Base-by-base conservation (phyloP, 148 eudicot species). In the Nepenthes mirabilis region DNA sequence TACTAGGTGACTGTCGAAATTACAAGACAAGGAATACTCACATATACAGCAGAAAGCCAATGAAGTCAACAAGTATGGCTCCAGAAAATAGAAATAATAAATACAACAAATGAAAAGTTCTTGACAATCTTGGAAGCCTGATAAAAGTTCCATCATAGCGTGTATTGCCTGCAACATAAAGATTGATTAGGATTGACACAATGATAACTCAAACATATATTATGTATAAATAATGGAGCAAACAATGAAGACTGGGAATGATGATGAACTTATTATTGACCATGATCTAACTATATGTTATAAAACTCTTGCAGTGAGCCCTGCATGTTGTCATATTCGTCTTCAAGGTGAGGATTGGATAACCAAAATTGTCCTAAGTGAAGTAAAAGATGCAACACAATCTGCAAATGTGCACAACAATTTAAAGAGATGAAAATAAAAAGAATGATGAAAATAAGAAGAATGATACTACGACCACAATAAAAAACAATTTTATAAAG, bases 141-240 rank as follows among this genome's bases (percentile, higher is more conserved):
- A 80, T 54, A 65, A 93, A 88, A 50, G 96, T 91, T 58, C 97
- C 97, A 70, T 79, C 97, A 70, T 79, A 82, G 59, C 72, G 65
- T 50, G 66, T 55, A 55, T 55, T 70, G 37, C 75, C 96, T 88
- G 88, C 79, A 79, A 70, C 53, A 77, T 2, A 62, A 58, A 52
- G 47, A 59, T 33, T 43, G 32, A 58, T 11, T 7, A 66, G 36
- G 34, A 57, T 34, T 13, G 34, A 49, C 1, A 40, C 36, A 10
- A 67, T 35, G 0, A 52, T 57, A 12, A 0, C 7, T 9, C 33
- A 50, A 48, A 47, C 9, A 11, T 55, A 40, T 23, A 6, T 11
- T 43, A 37, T n/a, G 47, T 34, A 61, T 62, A 66, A 8, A 47
- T 5, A 14, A 47, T 12, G 6, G 55, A 33, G 47, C 37, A 47